Percentiles rank a stretch among this genome's conserved stretches.
Evolutionary conservation across 495 filamentous ascomycete species (phyloP).

Genomic region (Tuber brumale): DNA sequence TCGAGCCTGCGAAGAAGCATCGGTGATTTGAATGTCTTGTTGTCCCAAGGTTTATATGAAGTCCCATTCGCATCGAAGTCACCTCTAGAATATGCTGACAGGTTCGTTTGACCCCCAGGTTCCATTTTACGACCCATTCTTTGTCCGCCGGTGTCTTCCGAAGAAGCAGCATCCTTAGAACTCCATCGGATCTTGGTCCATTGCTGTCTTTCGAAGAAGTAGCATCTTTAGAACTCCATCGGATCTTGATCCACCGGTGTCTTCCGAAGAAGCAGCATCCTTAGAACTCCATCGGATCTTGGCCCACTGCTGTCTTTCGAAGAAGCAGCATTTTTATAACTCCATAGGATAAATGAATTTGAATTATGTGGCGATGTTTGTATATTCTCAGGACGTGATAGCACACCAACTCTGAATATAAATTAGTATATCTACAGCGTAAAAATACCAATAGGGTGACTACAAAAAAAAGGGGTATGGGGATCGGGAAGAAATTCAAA

Average conservation of each 20-base stretch:
- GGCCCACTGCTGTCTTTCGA: too few species aligned
- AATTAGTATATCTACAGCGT: neutral
- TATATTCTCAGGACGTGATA: neutral
- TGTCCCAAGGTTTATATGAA: slow-evolving; percentile 26
- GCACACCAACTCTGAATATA: neutral
- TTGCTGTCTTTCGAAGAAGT: too few species aligned
- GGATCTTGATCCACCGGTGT: too few species aligned
- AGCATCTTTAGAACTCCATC: too few species aligned
- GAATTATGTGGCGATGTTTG: neutral
- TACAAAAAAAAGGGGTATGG: neutral
- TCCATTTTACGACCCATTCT: neutral
- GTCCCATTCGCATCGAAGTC: neutral
- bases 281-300: too few species aligned
- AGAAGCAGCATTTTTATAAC: slow-evolving; percentile 2
- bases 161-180: neutral
- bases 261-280: too few species aligned
- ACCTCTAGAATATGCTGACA: neutral
- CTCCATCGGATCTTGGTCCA: too few species aligned
- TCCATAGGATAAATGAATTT: neutral
- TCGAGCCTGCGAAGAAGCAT: slow-evolving; percentile 11
- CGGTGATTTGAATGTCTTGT: slow-evolving; percentile 18
- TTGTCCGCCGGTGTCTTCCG: neutral
- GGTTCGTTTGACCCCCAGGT: neutral
- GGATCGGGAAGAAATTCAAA: neutral
- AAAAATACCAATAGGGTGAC: neutral